Conservation (phyloP, 352 stramenopile genomes). For the Saprolegnia parasitica region DNA sequence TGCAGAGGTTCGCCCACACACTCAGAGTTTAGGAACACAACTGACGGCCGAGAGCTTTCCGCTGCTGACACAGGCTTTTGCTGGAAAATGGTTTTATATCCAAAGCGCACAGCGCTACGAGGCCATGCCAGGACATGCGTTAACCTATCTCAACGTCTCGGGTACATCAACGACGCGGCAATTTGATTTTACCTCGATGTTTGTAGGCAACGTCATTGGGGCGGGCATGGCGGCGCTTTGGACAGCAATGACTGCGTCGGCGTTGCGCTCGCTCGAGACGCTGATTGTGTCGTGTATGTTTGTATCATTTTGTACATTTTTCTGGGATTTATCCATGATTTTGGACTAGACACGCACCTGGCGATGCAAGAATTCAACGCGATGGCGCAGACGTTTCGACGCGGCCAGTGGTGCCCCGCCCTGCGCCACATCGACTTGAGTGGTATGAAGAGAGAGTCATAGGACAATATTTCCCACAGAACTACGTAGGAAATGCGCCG, state of each 20-base stretch:
- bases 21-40: neutral
- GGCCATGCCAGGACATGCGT: slow-evolving; percentile 17
- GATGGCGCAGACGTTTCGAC: slow-evolving; percentile 4
- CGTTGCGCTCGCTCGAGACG: neutral
- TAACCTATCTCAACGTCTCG: slow-evolving; percentile 7
- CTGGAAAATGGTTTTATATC: slow-evolving; percentile 15
- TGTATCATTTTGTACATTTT: neutral
- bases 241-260: neutral
- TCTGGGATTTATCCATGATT: neutral
- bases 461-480: neutral
- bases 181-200: neutral
- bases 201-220: slow-evolving; percentile 15
- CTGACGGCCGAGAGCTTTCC: slow-evolving; percentile 13
- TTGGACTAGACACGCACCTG: slow-evolving; percentile 9
- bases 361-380: slow-evolving; percentile 20
- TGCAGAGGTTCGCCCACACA: neutral
- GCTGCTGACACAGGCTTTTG: neutral
- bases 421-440: slow-evolving; percentile 10
- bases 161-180: neutral
- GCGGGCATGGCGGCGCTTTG: neutral
- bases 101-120: slow-evolving; percentile 12
- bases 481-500: slow-evolving; percentile 19
- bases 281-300: slow-evolving; percentile 18
- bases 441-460: neutral
- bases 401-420: slow-evolving; percentile 1